Base-by-base conservation (phyloP, 129 eudicot species). In the Kitagawia praeruptora region DNA sequence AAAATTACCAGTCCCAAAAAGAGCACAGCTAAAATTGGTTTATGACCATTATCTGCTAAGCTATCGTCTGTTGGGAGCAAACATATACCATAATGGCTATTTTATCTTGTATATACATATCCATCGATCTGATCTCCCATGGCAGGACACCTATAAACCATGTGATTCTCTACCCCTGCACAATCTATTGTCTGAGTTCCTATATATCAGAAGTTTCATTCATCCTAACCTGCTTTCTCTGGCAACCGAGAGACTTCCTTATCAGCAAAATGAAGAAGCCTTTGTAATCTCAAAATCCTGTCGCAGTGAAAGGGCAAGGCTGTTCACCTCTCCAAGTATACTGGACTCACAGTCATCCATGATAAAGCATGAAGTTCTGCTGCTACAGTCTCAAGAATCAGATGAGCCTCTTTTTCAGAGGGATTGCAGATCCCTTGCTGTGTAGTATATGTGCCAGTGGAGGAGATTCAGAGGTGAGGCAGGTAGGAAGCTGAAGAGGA, bases 301-400 rank as follows among this genome's bases (percentile, higher is more conserved):
- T 96, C 99, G 76, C 99, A 96, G 69, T 96, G 99, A 81, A 96
- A 92, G 38, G 99, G 99, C 77, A 96, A 79, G 14, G 98, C 89
- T 2, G 92, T 87, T 82, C 99, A 84, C 79, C 99, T 87, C 74
- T 96, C 98, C 80, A 90, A 82, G 82, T 96, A 96, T 4, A 90
- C 95, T 4, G 99, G 99, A 75, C 99, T 96, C 21, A 88, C 93
- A 0, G 99, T 96, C 99, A 96, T 87, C 99, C 99, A 96, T 4
- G 99, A 96, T 64, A 96, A 81, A 39, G 99, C 98, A 75, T 96
- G 95, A 70, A 96, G 88, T 73, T 96, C 99, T n/a, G 99, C 98
- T 8, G 96, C 96, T 79, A 92, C 86, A 6, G 89, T 80, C 58
- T 96, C 98, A 5, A 96, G 89, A 77, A 92, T 87, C 79, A 87